Conservation (phyloP, 805 yeast genomes). For the Isabelozyma pseudorhagii region DNA sequence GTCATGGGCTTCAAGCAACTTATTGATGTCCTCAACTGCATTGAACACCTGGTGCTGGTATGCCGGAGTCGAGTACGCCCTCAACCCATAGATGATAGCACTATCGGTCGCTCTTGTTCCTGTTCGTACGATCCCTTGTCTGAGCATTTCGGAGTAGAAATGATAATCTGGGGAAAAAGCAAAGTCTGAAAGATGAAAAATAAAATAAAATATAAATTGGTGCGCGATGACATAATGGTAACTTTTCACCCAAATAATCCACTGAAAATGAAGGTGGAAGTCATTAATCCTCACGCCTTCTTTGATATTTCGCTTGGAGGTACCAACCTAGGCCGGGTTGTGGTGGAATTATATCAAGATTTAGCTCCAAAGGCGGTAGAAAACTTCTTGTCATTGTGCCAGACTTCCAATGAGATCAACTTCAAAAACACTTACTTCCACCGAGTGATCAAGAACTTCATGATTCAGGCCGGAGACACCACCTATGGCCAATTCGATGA, state of each 20-base stretch:
- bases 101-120: neutral
- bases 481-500: conserved; percentile 25
- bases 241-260: too few species aligned
- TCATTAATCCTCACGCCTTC: conserved; percentile 30
- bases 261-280: conserved; percentile 27
- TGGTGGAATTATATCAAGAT: conserved; percentile 46
- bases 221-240: neutral
- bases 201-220: too few species aligned
- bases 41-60: conserved; percentile 10
- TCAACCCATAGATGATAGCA: neutral
- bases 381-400: conserved; percentile 50
- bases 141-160: neutral
- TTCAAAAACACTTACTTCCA: conserved; percentile 53
- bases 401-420: conserved; percentile 23
- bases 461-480: conserved; percentile 68
- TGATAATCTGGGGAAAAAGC: neutral
- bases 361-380: conserved; percentile 56
- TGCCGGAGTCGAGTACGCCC: neutral
- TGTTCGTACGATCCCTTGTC: neutral
- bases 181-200: neutral
- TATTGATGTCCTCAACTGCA: conserved; percentile 43
- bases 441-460: conserved; percentile 63
- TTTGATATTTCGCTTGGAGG: conserved; percentile 52
- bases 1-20: conserved; percentile 48
- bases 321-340: conserved; percentile 53